Base-by-base conservation (phyloP, 164 flowering plant genomes). In the Hamamelis virginiana region DNA sequence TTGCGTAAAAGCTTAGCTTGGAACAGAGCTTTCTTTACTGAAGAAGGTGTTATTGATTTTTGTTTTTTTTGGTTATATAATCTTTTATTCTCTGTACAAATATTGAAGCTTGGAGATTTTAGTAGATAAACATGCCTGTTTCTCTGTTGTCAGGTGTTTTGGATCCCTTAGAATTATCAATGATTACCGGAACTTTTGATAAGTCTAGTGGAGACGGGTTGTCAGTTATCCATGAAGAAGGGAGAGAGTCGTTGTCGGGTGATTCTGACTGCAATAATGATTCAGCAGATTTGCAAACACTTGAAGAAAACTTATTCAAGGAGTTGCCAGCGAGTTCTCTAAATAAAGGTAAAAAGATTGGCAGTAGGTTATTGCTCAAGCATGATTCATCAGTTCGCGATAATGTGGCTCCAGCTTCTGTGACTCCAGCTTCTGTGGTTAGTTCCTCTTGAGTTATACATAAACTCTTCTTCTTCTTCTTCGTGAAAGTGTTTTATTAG, bases 1-100 rank as follows among this genome's bases (percentile, higher is more conserved):
- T 71, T 89, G 75, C 81, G 99, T 70, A 92, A 91, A 79, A 95
- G 99, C 79, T 75, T 95, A 68, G 99, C 97, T 14, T 95, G 99
- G 99, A 81, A 95, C 68, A 74, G 76, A 50, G 97, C 99, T 59
- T 95, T 95, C 69, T 86, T 86, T 65, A 90, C 99, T 13, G 99
- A 95, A 79, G 94, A 92, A 87, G 99, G 99, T 92, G 12, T 5
- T 10, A 1, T 26, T 10, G 18, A 6, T 68, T 43, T 21, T 23
- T 62, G n/a, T 27, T 28, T 33, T 15, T 14, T 26, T 66, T 44
- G 46, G 12, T 9, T 4, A 9, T 53, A 27, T 13, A 28, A 15
- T 27, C 3, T 26, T 33, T 47, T 59, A 11, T 48, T 8, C 0
- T 53, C 1, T 27, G 25, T 43, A 19, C n/a, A 10, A 23, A 55